Conservation (phyloP, 345 rosid species). For the Orychophragmus violaceus region DNA sequence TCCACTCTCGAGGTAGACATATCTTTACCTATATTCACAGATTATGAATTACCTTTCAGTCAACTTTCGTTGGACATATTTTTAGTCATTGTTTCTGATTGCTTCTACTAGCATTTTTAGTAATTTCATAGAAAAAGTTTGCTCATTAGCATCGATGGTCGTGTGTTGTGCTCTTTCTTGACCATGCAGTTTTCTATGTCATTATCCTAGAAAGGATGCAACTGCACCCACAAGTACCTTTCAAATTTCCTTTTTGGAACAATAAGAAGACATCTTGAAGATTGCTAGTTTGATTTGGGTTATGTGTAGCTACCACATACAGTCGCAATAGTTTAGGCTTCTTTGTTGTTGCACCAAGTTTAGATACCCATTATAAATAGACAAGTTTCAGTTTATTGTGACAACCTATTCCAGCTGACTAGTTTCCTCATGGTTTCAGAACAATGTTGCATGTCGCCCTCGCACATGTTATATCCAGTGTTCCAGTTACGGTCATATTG, state of each 20-base stretch:
- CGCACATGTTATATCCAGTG: constrained; percentile 58
- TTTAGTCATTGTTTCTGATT: not conserved
- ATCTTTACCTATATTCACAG: not conserved
- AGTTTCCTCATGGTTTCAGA: constrained; percentile 43
- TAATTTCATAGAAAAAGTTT: not conserved
- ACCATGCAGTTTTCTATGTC: not conserved
- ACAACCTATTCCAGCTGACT: constrained; percentile 1
- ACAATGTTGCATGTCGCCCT: constrained; percentile 53
- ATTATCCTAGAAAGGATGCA: not conserved
- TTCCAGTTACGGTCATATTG: constrained; percentile 60
- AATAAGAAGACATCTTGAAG: not conserved
- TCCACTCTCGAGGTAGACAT: constrained; percentile 46
- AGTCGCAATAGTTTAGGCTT: not conserved
- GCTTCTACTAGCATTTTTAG: not conserved
- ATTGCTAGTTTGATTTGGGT: not conserved
- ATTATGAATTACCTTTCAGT: not conserved
- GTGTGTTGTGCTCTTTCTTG: not conserved
- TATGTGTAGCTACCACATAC: not conserved
- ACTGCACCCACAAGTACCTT: not conserved
- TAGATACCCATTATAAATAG: not conserved
- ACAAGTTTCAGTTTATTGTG: not conserved
- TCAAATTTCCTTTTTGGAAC: not conserved
- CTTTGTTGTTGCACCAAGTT: not conserved
- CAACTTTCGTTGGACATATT: not conserved
- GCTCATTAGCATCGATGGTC: constrained; percentile 1